Evolutionary conservation across 163 green algal species (phyloP).

Genomic region (Trebouxiophyceae sp.): DNA sequence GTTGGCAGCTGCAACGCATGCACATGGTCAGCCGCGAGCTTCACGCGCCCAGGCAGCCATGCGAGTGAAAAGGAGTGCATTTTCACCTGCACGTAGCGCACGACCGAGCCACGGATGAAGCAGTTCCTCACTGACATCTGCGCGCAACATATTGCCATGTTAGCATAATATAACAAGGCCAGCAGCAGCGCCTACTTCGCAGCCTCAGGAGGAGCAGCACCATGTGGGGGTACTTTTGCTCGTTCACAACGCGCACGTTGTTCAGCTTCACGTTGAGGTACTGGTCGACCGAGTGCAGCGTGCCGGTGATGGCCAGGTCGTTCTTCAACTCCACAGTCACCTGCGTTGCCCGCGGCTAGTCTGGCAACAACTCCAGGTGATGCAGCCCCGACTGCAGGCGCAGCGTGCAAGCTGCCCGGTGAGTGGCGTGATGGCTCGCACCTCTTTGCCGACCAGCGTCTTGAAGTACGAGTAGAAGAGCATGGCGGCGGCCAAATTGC

Average conservation of each 20-base stretch:
- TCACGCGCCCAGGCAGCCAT: neutral
- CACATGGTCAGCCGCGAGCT: neutral
- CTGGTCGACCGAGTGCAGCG: slow-evolving; percentile 96
- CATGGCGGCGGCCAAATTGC: too few species aligned
- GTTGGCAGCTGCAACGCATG: slow-evolving; percentile 66
- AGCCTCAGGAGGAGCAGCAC: slow-evolving; percentile 25
- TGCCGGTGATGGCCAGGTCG: slow-evolving; percentile 89
- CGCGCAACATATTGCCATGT: slow-evolving; percentile 2
- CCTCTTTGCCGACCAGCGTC: slow-evolving; percentile 90
- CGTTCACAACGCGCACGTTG: slow-evolving; percentile 79
- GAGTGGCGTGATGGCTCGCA: slow-evolving; percentile 17
- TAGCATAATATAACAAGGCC: neutral
- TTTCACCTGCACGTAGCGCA: slow-evolving; percentile 88
- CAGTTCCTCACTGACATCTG: slow-evolving; percentile 94
- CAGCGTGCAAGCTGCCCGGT: too few species aligned
- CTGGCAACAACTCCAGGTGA: too few species aligned
- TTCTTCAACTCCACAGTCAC: slow-evolving; percentile 99
- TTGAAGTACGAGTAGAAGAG: slow-evolving; percentile 98
- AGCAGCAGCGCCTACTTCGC: neutral
- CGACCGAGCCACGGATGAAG: slow-evolving; percentile 96
- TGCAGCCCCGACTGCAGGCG: neutral
- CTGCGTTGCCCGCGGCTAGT: slow-evolving; percentile 48
- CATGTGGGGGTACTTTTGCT: slow-evolving; percentile 96
- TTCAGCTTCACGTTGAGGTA: slow-evolving; percentile 99
- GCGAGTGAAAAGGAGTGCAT: neutral